phyloP scores from a whole-genome alignment of 2,329 filamentous ascomycete species.

The Aureobasidium melanogenum region DNA sequence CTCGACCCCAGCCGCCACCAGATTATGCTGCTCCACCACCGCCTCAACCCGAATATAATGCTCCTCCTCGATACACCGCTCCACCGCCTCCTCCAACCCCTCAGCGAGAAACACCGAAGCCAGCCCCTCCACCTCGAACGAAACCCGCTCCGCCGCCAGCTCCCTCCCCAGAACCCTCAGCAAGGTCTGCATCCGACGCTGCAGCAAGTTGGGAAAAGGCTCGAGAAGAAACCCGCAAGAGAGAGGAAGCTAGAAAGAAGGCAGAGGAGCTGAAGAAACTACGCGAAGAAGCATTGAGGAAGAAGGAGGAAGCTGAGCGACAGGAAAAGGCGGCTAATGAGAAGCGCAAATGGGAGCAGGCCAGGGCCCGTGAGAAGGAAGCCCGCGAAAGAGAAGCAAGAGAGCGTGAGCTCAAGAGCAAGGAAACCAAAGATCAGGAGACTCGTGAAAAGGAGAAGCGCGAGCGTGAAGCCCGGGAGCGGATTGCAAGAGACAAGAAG shows the following conservation, averaged over 20 bases:
- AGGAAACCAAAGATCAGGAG: conserved; percentile 31
- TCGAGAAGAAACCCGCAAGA: conserved; percentile 55
- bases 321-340: conserved; percentile 38
- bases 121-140: background rate
- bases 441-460: conserved; percentile 32
- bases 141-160: conserved; percentile 16
- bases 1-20: conserved; percentile 13
- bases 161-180: conserved; percentile 18
- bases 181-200: conserved; percentile 24
- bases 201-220: conserved; percentile 53
- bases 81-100: conserved; percentile 1
- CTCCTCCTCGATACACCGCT: conserved; percentile 12
- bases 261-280: conserved; percentile 51
- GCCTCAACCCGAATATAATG: conserved; percentile 11
- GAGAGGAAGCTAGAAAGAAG: conserved; percentile 51
- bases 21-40: background rate
- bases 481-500: conserved; percentile 34
- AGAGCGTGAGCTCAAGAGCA: conserved; percentile 36
- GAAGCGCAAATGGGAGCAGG: conserved; percentile 44
- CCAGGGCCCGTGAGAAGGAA: conserved; percentile 39
- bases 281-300: conserved; percentile 49
- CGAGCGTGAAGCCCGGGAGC: conserved; percentile 27
- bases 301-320: conserved; percentile 37
- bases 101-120: conserved; percentile 14
- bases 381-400: conserved; percentile 39